phyloP scores from a whole-genome alignment of 73 alveolate genomes.

The Paramecium biaurelia region DNA sequence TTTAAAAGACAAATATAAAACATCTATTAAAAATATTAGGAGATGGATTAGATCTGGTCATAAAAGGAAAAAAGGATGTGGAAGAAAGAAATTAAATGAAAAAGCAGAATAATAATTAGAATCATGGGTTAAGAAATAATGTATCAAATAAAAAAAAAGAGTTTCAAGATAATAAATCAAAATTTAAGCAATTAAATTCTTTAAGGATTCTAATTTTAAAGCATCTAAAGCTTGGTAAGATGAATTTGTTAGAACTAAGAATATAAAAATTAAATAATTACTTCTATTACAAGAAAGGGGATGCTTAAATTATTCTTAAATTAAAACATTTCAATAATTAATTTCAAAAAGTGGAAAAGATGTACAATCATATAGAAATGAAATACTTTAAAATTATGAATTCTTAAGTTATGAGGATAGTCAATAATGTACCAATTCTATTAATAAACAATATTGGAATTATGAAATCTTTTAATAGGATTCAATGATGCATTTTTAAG shows the following conservation, averaged over 20 bases:
- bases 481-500: neutral
- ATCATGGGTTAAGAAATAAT: neutral
- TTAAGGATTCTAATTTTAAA: neutral
- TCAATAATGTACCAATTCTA: neutral
- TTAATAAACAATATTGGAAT: neutral
- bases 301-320: neutral
- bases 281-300: neutral
- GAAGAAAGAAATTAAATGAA: neutral
- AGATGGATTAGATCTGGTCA: neutral
- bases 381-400: neutral
- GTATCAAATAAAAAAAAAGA: neutral
- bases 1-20: neutral
- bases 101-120: neutral
- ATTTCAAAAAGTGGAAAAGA: neutral
- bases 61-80: slow-evolving; percentile 25
- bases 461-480: neutral
- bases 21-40: neutral
- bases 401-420: neutral
- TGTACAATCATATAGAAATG: neutral
- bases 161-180: neutral
- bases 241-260: neutral
- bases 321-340: neutral
- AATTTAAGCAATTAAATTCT: neutral
- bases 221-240: slow-evolving; percentile 19
- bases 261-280: neutral